Base-by-base conservation (phyloP, 2,329 filamentous ascomycete genomes). In the Aspergillus pseudonomiae region DNA sequence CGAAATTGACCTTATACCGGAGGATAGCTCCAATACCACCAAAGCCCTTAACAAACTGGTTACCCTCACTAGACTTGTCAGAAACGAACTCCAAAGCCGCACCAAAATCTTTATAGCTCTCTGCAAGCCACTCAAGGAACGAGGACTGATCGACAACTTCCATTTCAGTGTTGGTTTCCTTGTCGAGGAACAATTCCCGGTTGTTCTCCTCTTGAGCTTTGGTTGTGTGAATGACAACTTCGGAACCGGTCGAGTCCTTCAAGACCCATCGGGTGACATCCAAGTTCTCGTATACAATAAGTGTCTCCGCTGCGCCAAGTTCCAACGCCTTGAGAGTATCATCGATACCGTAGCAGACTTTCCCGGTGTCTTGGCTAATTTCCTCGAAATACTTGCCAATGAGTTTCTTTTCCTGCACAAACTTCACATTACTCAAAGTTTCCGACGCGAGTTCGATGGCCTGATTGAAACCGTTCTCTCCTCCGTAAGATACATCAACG, bases 1-100 rank as follows among this genome's bases (percentile, higher is more conserved):
- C 96, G 83, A 99, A 99, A 86, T 99, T 99, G 86, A 99, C 93
- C 86, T 97, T 97, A 89, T 99, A 99, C 73, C 95, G 93, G 78
- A 99, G 89, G 75, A 99, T 90, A 69, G 94, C 94, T 71, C 95
- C 95, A 73, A 99, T 97, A 77, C 95, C 95, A 89, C 95, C 95
- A 77, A 99, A 99, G 68, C 95, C 95, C 85, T 97, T 98, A 75
- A 99, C 95, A 82, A 99, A 99, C 85, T 99, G 95, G 83, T 99
- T 99, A 78, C 95, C 95, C 83, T 99, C 95, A 65, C 92, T 96
- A 65, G 94, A 98, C 70, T 93, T 91, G 79, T 99, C 96, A 56
- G 95, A 97, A 68, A 99, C 95, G 73, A 99, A 99, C 80, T 99
- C 95, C 50, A 99, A 88, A 36, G 89, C 91, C 59, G 95, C 94